phyloP scores from a whole-genome alignment of 441 rosid genomes.

The Flueggea neowawraea region DNA sequence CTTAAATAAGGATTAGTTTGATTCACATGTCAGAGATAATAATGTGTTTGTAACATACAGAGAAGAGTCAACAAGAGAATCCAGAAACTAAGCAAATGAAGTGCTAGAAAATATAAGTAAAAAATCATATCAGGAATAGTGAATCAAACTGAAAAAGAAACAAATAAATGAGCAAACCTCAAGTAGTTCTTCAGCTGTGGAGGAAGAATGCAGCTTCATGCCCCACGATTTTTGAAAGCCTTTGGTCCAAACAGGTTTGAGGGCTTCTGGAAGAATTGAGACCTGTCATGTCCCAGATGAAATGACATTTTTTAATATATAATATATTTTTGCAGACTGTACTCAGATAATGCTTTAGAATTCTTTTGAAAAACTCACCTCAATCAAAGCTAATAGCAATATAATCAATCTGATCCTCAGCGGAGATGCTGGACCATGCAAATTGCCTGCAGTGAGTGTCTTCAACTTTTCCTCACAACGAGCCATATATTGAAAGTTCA shows the following conservation, averaged over 20 bases:
- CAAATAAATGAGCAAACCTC: slow-evolving; percentile 45
- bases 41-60: no score
- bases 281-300: slow-evolving; percentile 41
- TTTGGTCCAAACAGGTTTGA: slow-evolving; percentile 71
- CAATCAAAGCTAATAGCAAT: slow-evolving; percentile 52
- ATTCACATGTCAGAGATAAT: no score
- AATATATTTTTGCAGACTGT: no score
- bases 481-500: slow-evolving; percentile 34
- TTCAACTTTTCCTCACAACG: slow-evolving; percentile 42
- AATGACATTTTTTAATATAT: background rate
- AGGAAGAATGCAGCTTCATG: slow-evolving; percentile 46
- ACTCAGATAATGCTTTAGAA: background rate
- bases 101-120: no score
- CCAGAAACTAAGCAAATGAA: no score
- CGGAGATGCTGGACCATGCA: slow-evolving; percentile 51
- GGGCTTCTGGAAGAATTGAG: slow-evolving; percentile 80
- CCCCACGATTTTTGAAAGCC: slow-evolving; percentile 53
- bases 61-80: no score
- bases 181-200: slow-evolving; percentile 61
- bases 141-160: background rate
- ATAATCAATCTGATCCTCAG: slow-evolving; percentile 72
- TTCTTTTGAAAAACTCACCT: slow-evolving; percentile 42
- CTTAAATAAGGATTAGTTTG: no score
- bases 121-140: background rate
- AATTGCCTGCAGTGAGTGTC: slow-evolving; percentile 15